A percentile compares a stretch with the other conserved stretches of the same genome.
Conservation (phyloP, 148 eudicot genomes). For the Camellia sinensis region DNA sequence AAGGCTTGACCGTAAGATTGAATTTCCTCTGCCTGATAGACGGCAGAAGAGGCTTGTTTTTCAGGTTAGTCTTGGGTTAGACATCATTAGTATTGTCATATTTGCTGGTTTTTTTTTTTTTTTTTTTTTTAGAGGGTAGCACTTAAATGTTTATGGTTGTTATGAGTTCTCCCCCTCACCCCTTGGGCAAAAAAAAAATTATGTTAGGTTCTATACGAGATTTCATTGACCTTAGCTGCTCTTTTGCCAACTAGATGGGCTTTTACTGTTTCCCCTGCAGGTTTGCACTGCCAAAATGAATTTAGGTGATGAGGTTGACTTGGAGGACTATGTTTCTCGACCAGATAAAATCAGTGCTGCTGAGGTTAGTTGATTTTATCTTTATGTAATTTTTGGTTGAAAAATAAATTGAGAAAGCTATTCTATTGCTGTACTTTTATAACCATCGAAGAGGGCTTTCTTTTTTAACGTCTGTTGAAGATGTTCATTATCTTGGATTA, state of each 20-base stretch:
- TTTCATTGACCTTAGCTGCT: background rate
- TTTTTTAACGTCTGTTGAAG: no score
- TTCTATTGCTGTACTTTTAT: background rate
- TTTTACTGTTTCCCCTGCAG: conserved; percentile 28
- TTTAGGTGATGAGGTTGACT: conserved; percentile 79
- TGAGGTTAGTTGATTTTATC: conserved; percentile 47
- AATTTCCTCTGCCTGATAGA: conserved; percentile 89
- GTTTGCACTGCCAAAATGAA: conserved; percentile 93
- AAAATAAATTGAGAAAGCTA: background rate
- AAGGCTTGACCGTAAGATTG: conserved; percentile 87
- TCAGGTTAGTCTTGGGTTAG: conserved; percentile 43
- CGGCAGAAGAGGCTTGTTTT: conserved; percentile 90
- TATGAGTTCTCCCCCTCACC: background rate
- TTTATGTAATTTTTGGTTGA: background rate
- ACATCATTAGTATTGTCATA: background rate
- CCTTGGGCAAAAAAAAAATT: background rate
- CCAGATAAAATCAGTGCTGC: conserved; percentile 95
- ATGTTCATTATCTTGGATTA: background rate
- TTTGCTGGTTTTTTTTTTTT: background rate
- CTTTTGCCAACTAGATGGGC: background rate
- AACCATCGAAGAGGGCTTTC: background rate
- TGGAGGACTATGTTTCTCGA: conserved; percentile 88
- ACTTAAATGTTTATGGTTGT: no score
- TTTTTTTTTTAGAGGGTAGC: background rate
- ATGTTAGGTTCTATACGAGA: background rate